Conservation (phyloP, 768 basidiomycete genomes). For the Xanthoconium stramineum region DNA sequence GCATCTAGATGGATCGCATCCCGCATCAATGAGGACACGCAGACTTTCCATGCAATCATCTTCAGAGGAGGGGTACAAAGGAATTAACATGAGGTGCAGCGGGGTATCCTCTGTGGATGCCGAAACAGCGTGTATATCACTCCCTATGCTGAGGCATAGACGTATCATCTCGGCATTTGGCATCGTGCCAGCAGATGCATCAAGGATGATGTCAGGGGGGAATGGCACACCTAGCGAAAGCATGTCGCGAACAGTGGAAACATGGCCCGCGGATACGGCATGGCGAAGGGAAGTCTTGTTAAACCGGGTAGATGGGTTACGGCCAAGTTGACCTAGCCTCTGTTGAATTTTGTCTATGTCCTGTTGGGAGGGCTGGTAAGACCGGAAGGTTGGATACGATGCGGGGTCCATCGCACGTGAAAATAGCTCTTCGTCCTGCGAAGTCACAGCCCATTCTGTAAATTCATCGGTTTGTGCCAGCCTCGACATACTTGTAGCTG, state of each 20-base stretch:
- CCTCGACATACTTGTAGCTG: too few species aligned
- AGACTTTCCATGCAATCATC: neutral
- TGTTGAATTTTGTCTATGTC: neutral
- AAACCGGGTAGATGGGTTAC: neutral
- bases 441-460: slow-evolving; percentile 3
- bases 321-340: slow-evolving; percentile 8
- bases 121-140: neutral
- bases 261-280: slow-evolving; percentile 4
- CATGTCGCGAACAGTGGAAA: neutral
- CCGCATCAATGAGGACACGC: too few species aligned
- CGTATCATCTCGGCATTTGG: too few species aligned
- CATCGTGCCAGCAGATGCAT: too few species aligned
- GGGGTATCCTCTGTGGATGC: neutral
- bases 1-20: too few species aligned
- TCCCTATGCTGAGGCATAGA: too few species aligned
- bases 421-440: neutral
- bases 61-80: neutral
- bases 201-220: neutral
- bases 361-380: neutral
- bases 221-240: neutral
- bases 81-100: neutral
- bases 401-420: neutral
- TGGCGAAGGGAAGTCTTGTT: neutral
- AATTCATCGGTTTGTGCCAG: slow-evolving; percentile 1
- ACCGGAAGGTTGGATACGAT: too few species aligned